phyloP scores from a whole-genome alignment of 106 monocot species.

The Dioscorea alata region DNA sequence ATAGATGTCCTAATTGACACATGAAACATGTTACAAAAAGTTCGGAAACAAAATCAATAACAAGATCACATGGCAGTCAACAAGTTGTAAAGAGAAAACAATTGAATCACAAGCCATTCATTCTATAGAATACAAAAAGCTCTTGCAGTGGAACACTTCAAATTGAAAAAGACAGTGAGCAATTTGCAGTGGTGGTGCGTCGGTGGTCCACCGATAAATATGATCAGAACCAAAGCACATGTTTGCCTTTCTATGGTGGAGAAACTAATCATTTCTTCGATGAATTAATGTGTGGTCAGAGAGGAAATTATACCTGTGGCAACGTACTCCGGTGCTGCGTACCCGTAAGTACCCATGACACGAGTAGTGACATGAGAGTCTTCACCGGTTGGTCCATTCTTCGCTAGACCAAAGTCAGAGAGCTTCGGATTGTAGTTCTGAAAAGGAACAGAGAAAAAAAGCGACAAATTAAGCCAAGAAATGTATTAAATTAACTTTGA shows the following conservation, averaged over 20 bases:
- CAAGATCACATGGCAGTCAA: no score
- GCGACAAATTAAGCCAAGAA: neutral
- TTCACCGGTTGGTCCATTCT: constrained; percentile 48
- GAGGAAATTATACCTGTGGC: constrained; percentile 31
- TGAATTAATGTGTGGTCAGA: neutral
- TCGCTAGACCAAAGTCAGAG: constrained; percentile 76
- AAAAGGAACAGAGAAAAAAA: neutral
- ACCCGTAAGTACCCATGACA: constrained; percentile 70
- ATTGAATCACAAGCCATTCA: no score
- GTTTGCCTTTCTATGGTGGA: neutral
- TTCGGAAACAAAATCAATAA: no score
- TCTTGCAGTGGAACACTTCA: no score
- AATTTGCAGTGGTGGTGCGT: no score
- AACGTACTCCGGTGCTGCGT: constrained; percentile 77
- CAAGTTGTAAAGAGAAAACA: no score
- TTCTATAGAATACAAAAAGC: no score
- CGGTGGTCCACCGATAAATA: no score
- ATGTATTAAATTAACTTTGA: neutral
- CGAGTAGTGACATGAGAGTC: constrained; percentile 58
- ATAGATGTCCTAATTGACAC: constrained; percentile 45
- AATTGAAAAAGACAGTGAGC: no score
- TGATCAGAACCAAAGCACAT: no score
- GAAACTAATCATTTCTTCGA: neutral
- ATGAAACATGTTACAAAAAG: no score
- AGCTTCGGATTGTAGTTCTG: constrained; percentile 62